Evolutionary conservation across 768 basidiomycete species (phyloP), one percentile per base, ranked within the genome.

Genomic region (Pisolithus marmoratus): DNA sequence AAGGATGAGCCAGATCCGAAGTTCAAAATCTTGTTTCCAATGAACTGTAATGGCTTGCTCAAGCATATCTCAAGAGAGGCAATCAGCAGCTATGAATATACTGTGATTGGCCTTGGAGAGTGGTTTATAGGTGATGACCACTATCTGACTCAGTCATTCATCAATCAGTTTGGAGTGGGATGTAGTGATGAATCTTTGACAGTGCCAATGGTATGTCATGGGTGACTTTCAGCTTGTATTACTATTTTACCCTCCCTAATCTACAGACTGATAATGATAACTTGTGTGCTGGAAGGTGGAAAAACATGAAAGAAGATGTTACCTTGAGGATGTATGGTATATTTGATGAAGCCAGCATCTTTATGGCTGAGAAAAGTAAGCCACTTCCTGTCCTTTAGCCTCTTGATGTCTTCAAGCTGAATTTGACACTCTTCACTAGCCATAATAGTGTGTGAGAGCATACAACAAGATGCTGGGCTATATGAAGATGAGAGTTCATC

Each of bases 321-420:
- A 43, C 41, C 2, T 20, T 20, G 8, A 19, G 22, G 20, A 69
- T 67, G 63, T 72, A 65, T 70, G 58, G 53, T 4, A 56, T 72
- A 8, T 76, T 71, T 47, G 53, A 67, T 0, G 69, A 74, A 59
- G 64, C 69, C 0, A 72, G 74, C 0, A 57, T 73, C 9, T 76
- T 77, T 52, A 62, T 68, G 0, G 48, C 55, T 67, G 38, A 66
- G 38, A 3, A 70, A 45, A 0, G 63, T 70, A 14, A 66, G 52
- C 4, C 48, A 34, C 23, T 63, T 54, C 8, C 51, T 23, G 1
- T 27, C 24, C 36, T 56, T 50, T 19, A 65, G 51, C 8, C 54
- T 23, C 2, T 46, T 52, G 19, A 58, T 48, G 8, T 67, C 63
- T 8, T 57, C 56, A 5, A 58, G 26, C 27, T 63, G 51, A 22